Conservation (phyloP, 306 rosid genomes). For the Vigna angularis region DNA sequence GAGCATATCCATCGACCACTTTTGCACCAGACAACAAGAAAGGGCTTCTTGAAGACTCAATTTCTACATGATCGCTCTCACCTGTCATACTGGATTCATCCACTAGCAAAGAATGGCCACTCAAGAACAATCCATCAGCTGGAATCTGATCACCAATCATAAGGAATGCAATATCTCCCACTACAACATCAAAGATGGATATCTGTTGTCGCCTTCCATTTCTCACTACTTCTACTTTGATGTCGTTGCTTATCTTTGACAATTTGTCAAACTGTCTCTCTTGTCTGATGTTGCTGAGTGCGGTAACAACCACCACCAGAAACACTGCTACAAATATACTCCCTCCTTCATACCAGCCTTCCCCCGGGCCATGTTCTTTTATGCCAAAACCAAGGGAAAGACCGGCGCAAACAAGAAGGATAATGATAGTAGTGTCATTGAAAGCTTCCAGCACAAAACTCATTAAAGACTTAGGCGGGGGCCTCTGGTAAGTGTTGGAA, state of each 20-base stretch:
- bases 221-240: slow-evolving; percentile 68
- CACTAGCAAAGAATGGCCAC: slow-evolving; percentile 72
- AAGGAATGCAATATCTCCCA: slow-evolving; percentile 73
- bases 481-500: slow-evolving; percentile 72
- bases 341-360: slow-evolving; percentile 97
- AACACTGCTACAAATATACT: slow-evolving; percentile 77
- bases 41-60: slow-evolving; percentile 56
- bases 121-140: slow-evolving; percentile 79
- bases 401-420: slow-evolving; percentile 78
- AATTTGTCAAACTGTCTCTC: slow-evolving; percentile 77
- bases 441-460: slow-evolving; percentile 74
- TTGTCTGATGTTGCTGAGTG: slow-evolving; percentile 82
- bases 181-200: slow-evolving; percentile 77
- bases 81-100: slow-evolving; percentile 97
- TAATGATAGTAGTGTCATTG: slow-evolving; percentile 75
- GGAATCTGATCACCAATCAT: slow-evolving; percentile 88
- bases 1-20: slow-evolving; percentile 73
- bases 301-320: slow-evolving; percentile 73
- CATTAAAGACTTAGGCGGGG: slow-evolving; percentile 65
- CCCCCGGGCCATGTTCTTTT: slow-evolving; percentile 66
- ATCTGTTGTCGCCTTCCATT: slow-evolving; percentile 59
- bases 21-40: slow-evolving; percentile 87
- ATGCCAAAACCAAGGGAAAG: slow-evolving; percentile 88
- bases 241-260: slow-evolving; percentile 77
- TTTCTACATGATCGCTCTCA: slow-evolving; percentile 82